These are phyloP conservation scores for Elongisporangium undulatum DNA, from an alignment of 352 stramenopile genomes.

Conservation along the genomic window DNA sequence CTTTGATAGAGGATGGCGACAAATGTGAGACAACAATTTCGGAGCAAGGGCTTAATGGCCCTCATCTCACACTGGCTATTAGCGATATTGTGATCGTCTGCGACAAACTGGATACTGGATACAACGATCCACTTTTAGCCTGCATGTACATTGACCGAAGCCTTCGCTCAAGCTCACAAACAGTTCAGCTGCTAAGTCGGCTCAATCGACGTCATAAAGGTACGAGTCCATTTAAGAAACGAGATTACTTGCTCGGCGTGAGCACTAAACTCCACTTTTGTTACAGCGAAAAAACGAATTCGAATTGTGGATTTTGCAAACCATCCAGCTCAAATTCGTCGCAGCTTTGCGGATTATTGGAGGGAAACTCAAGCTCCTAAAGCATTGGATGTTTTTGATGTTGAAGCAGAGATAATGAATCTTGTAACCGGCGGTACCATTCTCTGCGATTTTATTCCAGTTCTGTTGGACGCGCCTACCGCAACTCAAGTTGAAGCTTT, in stretches of 20 bases:
- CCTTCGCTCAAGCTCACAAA: slow-evolving; percentile 54
- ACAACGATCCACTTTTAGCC: slow-evolving; percentile 69
- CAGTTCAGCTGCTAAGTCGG: slow-evolving; percentile 79
- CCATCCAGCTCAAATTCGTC: slow-evolving; percentile 60
- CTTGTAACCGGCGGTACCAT: slow-evolving; percentile 27
- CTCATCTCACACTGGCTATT: slow-evolving; percentile 34
- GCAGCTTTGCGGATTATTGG: slow-evolving; percentile 50
- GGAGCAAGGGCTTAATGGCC: slow-evolving; percentile 64
- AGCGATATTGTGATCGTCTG: slow-evolving; percentile 81
- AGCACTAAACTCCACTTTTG: not conserved
- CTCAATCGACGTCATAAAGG: slow-evolving; percentile 64
- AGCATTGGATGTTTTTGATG: slow-evolving; percentile 19
- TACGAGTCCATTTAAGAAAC: not conserved
- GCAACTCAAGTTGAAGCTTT: slow-evolving; percentile 9
- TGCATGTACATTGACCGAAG: slow-evolving; percentile 86
- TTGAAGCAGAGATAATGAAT: slow-evolving; percentile 22
- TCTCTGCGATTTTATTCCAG: slow-evolving; percentile 38
- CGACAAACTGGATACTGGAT: slow-evolving; percentile 84
- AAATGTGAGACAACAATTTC: slow-evolving; percentile 25
- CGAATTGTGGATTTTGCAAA: slow-evolving; percentile 73
- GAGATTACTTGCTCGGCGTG: not conserved
- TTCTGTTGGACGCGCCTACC: slow-evolving; percentile 12
- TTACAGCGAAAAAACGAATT: slow-evolving; percentile 31
- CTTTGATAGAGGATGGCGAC: slow-evolving; percentile 18
- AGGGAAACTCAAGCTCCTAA: slow-evolving; percentile 19